Conservation (phyloP, 164 flowering plant species). For the Berberis thunbergii region DNA sequence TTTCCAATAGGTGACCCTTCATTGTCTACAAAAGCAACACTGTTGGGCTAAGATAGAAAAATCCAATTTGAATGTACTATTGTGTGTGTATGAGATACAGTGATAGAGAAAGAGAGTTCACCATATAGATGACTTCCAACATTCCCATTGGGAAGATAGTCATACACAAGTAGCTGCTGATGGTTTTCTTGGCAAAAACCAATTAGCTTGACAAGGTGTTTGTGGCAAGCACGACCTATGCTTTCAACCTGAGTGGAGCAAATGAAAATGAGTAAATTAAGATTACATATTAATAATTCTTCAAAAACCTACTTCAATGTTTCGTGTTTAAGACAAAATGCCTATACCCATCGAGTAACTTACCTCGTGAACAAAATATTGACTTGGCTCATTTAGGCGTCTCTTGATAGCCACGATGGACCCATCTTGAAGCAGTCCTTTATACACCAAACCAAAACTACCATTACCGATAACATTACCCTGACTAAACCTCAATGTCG, state of each 20-base stretch:
- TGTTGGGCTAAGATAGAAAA: not conserved
- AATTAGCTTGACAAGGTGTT: slow-evolving; percentile 35
- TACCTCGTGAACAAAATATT: slow-evolving; percentile 30
- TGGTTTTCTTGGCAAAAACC: slow-evolving; percentile 33
- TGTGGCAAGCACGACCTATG: slow-evolving; percentile 25
- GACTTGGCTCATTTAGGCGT: slow-evolving; percentile 19
- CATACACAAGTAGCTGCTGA: slow-evolving; percentile 35
- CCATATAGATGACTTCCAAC: slow-evolving; percentile 39
- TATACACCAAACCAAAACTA: slow-evolving; percentile 17
- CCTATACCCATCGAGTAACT: not conserved
- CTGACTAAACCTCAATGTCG: slow-evolving; percentile 34
- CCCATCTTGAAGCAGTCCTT: slow-evolving; percentile 47
- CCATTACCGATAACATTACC: slow-evolving; percentile 29
- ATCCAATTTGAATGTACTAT: too few relatives aligned
- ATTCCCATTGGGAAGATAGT: slow-evolving; percentile 35
- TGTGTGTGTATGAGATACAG: not conserved
- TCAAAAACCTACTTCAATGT: not conserved
- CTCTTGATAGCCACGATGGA: slow-evolving; percentile 43
- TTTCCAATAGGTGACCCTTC: slow-evolving; percentile 38
- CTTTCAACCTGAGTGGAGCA: slow-evolving; percentile 21
- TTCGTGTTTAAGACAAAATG: not conserved
- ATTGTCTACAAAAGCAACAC: slow-evolving; percentile 19
- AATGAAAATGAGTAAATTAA: not conserved
- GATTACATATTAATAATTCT: not conserved
- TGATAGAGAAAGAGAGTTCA: slow-evolving; percentile 13